Evolutionary conservation across 495 filamentous ascomycete species (phyloP).

Genomic region (Evansstolkia leycettana): DNA sequence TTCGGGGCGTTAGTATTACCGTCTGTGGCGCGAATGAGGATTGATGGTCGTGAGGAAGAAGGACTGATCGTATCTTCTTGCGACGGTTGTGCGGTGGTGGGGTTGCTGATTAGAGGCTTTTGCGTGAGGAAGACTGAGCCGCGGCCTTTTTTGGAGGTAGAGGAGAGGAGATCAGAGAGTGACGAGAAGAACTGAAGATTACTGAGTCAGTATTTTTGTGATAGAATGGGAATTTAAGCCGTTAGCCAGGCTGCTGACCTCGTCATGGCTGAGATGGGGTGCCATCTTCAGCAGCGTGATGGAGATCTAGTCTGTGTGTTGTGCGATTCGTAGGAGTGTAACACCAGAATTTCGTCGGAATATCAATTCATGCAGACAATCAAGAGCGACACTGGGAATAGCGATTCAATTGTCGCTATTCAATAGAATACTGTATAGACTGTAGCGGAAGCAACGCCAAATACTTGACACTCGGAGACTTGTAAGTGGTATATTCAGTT

Average conservation of each 20-base stretch:
- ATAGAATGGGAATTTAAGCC: too few species aligned
- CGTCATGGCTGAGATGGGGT: constrained; percentile 56
- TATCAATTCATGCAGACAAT: neutral
- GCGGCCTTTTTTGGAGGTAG: constrained; percentile 52
- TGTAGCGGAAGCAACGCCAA: too few species aligned
- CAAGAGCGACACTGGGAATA: too few species aligned
- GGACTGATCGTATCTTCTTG: constrained; percentile 4
- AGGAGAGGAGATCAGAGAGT: constrained; percentile 61
- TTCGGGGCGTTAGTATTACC: constrained; percentile 38
- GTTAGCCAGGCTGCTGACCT: too few species aligned
- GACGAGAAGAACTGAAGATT: constrained; percentile 93
- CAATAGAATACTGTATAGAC: too few species aligned
- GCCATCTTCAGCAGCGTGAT: constrained; percentile 28
- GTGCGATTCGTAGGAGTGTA: too few species aligned
- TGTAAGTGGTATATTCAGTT: too few species aligned
- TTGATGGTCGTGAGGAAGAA: constrained; percentile 45
- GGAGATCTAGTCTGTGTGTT: too few species aligned
- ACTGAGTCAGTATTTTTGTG: too few species aligned
- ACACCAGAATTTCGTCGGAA: neutral
- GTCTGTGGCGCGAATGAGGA: constrained; percentile 79
- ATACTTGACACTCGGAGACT: too few species aligned
- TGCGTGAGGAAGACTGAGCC: constrained; percentile 78
- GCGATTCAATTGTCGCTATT: too few species aligned
- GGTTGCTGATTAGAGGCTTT: constrained; percentile 43
- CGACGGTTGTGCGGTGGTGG: constrained; percentile 5